Conservation (phyloP, 2,329 filamentous ascomycete genomes). For the Cladosporium sp. region DNA sequence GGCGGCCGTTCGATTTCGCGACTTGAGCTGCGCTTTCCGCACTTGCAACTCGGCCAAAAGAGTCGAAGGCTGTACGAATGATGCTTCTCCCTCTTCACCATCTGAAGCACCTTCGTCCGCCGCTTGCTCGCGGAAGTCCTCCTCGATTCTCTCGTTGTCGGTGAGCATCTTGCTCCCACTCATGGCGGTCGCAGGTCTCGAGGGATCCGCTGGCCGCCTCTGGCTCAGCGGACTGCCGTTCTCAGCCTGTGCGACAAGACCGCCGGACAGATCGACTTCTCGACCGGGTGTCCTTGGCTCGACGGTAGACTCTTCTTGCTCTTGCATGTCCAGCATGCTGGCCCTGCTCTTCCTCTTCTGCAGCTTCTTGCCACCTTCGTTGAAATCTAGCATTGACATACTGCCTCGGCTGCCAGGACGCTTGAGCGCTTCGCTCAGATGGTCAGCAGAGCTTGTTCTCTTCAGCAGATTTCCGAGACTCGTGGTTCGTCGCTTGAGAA, state of each 20-base stretch:
- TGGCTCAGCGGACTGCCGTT: neutral
- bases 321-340: slow-evolving; percentile 23
- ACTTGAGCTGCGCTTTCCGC: slow-evolving; percentile 82
- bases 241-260: slow-evolving; percentile 14
- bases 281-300: slow-evolving; percentile 17
- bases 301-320: slow-evolving; percentile 19
- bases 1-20: slow-evolving; percentile 66
- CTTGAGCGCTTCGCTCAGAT: slow-evolving; percentile 1
- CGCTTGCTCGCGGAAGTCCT: slow-evolving; percentile 38
- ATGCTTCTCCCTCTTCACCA: slow-evolving; percentile 42
- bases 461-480: slow-evolving; percentile 14
- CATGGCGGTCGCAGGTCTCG: slow-evolving; percentile 15
- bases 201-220: slow-evolving; percentile 12
- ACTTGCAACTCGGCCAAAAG: slow-evolving; percentile 88
- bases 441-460: slow-evolving; percentile 4
- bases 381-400: slow-evolving; percentile 21
- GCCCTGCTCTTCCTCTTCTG: slow-evolving; percentile 32
- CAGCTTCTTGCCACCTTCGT: slow-evolving; percentile 30
- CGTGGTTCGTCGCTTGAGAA: slow-evolving; percentile 12
- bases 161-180: slow-evolving; percentile 18
- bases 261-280: slow-evolving; percentile 19
- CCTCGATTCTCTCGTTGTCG: slow-evolving; percentile 36
- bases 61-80: slow-evolving; percentile 76
- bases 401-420: slow-evolving; percentile 13
- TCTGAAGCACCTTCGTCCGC: slow-evolving; percentile 24